Evolutionary conservation across 306 rosid species (phyloP), one percentile per base, ranked within the genome.

Genomic region (Clitoria ternatea): DNA sequence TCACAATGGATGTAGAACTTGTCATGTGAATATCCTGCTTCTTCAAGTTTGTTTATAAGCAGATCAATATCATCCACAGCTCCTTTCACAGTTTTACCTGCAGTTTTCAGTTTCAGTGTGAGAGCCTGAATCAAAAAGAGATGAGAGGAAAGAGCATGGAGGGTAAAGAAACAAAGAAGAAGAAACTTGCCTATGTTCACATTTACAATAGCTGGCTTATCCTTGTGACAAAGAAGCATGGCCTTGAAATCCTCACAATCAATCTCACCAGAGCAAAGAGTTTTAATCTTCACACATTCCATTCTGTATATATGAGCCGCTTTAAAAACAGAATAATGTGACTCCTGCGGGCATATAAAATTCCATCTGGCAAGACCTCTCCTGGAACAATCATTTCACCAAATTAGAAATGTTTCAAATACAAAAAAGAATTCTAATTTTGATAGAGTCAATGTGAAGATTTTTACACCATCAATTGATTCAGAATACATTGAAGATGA

Each of bases 1-100:
- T 57, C 64, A 57, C 64, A 57, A 57, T 57, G 64, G n/a, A 57
- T 57, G 26, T 57, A 57, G 64, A 57, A 57, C 7, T 43, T 57
- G 43, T 57, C 64, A 7, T 32, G 42, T 30, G 64, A 57, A 57
- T 30, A 30, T 32, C 64, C 64, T 30, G 64, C 64, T 8, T 57
- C 64, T 9, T 15, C 64, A 30, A 57, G 43, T 29, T 57, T 57
- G 24, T 57, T 30, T 57, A 57, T 57, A 8, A 57, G 43, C n/a
- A 57, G 26, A 32, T 57, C 64, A 57, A 57, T 42, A 1, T 57
- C 64, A 57, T 57, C 64, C 24, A 30, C 64, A 6, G 64, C 64
- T 30, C 64, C 64, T 32, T 57, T 57, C 64, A 57, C 64, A 17
- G 64, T 57, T 14, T 42, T 57, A 57, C 64, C 64, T 57, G 64